Evolutionary conservation across 345 rosid species (phyloP), one percentile per base, ranked within the genome.

Genomic region (Lepidium africanum): DNA sequence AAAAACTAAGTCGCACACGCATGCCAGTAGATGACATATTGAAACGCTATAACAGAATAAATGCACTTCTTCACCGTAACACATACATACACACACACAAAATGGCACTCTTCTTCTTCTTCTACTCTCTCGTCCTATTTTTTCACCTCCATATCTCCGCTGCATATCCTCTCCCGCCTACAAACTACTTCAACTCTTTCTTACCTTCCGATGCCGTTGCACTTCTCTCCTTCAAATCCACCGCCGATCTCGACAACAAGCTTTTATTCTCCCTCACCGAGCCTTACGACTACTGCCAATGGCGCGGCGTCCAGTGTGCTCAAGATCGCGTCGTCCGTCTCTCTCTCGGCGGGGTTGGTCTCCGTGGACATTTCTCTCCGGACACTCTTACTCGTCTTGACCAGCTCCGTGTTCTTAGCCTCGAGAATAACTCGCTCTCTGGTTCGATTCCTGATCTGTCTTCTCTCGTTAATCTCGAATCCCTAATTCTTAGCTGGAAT

Each of bases 261-360:
- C 96, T 93, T 40, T 76, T 82, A 51, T 93, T 77, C 86, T 71
- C 78, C 6, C 89, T 86, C 74, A 85, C 82, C 58, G 93, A 87
- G 80, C 92, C 85, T 56, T 90, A 81, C 89, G 97, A 93, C 63
- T 90, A 81, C 80, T 93, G 98, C 52, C 92, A 87, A 69, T 93
- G 98, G 97, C 93, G 65, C 15, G 98, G 98, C 55, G 90, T 88
- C 33, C 81, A 83, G 17, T 93, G 98, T 61, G 67, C 69, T 21
- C 93, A 88, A 54, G 89, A 92, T 64, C 90, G 97, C 2, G 94
- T 93, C 37, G 86, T 90, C 49, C 87, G 94, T 38, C 65, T 84
- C 74, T 51, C 73, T 23, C 84, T 88, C 35, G 78, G 70, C 12
- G 67, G 79, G 21, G 72, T 55, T 60, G 82, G 81, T 19, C 86